These are phyloP conservation scores for Vitellaria paradoxa DNA, from an alignment of 179 eudicot genomes.

Conservation along the genomic window DNA sequence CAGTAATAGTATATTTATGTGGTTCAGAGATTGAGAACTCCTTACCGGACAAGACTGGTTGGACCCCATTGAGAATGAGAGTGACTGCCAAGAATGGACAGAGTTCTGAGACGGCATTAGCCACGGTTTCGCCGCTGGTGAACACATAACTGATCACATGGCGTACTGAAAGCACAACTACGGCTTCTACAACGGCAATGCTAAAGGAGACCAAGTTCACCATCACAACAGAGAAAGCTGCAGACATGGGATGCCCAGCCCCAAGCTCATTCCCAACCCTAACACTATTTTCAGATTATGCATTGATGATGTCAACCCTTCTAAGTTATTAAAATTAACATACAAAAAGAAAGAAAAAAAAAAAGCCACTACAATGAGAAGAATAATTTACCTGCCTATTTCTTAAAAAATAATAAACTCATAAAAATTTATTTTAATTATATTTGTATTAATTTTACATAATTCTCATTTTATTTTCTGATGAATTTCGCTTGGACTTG, in stretches of 20 bases:
- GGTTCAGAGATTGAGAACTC: no score
- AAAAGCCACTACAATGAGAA: neutral
- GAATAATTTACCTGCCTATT: no score
- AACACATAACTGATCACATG: constrained; percentile 54
- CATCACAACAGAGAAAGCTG: constrained; percentile 45
- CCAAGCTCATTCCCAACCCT: constrained; percentile 65
- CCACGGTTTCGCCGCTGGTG: constrained; percentile 50
- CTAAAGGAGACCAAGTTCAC: constrained; percentile 38
- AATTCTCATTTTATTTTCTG: no score
- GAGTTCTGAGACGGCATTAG: constrained; percentile 51
- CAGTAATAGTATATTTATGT: neutral
- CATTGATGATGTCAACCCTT: neutral
- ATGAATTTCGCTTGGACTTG: no score
- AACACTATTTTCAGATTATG: constrained; percentile 23
- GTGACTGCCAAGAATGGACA: constrained; percentile 50
- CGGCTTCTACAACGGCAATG: constrained; percentile 33
- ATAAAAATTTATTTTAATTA: no score
- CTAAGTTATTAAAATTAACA: neutral
- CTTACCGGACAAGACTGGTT: constrained; percentile 56
- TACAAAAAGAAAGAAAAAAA: neutral
- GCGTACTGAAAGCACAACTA: constrained; percentile 35
- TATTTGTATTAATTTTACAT: no score
- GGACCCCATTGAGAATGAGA: constrained; percentile 51
- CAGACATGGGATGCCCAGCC: constrained; percentile 47
- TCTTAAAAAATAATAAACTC: no score